Base-by-base conservation (phyloP, 1,284 basidiomycete species). In the Omphalotus olearius region DNA sequence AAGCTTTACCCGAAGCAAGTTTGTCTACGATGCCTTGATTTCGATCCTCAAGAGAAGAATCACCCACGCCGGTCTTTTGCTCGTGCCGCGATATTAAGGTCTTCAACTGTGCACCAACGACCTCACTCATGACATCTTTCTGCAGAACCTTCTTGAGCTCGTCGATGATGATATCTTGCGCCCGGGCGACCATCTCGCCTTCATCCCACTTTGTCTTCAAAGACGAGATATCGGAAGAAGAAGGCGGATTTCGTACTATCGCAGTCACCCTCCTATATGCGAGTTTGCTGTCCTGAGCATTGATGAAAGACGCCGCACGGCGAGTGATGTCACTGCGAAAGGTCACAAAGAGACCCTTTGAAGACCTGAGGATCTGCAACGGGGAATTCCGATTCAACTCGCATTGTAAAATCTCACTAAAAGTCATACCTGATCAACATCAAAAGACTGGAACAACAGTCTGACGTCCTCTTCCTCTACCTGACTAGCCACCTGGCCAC, bases 71-170 rank as follows among this genome's bases (percentile, higher is more conserved):
- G 4, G 30, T 33, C 7, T 33, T 33, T 33, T 33, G 30, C 30
- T 33, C 30, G 30, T 33, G 30, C 30, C 13, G 30, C 30, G 30
- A 23, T 3, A 86, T 74, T 48, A 86, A 64, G 56, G 74, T 71
- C 55, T 77, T 70, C 42, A 91, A 60, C 37, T 82, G 80, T 5
- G 71, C 67, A 4, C 71, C 77, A 10, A 91, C 79, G 3, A 91
- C 65, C 6, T 82, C 75, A 39, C 85, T 83, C 60, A 76, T 74
- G 28, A 93, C 72, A 59, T 93, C 91, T 65, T 80, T 83, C 65
- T 83, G 73, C 47, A 93, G 71, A 46, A 80, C 59, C 2, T 62
- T 67, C 54, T 70, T 69, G 40, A 94, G 70, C 62, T 93, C 89
- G 36, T 69, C 71, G 42, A 84, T 56, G 45, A 93, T 79, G 45